These are phyloP conservation scores for Rhodotorula graminis DNA, from an alignment of 768 basidiomycete genomes.

Conservation along the genomic window DNA sequence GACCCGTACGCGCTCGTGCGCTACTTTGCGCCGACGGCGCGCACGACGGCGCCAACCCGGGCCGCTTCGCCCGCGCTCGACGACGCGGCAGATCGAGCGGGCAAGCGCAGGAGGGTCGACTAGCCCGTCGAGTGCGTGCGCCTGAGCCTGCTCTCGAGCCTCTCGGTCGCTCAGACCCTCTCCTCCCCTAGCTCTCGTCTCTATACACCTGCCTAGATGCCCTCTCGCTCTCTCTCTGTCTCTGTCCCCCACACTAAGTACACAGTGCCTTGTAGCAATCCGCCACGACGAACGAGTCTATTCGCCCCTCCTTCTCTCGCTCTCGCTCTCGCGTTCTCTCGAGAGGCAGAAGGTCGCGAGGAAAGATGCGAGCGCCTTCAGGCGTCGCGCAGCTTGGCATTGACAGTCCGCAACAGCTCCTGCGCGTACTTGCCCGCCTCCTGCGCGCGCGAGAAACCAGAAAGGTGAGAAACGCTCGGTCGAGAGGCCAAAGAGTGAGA, in stretches of 20 bases:
- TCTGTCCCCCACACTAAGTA: too few species aligned
- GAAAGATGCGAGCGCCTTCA: not conserved
- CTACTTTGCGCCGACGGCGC: slow-evolving; percentile 4
- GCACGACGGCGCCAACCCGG: not conserved
- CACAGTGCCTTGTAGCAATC: too few species aligned
- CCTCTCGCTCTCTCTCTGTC: too few species aligned
- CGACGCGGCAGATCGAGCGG: not conserved
- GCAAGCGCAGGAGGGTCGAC: not conserved
- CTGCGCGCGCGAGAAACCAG: slow-evolving; percentile 48
- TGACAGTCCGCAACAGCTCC: slow-evolving; percentile 57
- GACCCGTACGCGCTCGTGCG: slow-evolving; percentile 15
- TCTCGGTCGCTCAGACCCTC: too few species aligned
- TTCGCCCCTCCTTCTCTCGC: too few species aligned
- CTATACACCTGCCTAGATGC: too few species aligned
- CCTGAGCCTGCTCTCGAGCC: too few species aligned
- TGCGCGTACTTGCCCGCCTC: slow-evolving; percentile 63
- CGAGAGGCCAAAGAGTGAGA: not conserved
- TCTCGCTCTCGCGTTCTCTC: too few species aligned
- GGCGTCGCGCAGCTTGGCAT: slow-evolving; percentile 45
- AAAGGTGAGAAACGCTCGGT: not conserved
- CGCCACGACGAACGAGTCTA: too few species aligned
- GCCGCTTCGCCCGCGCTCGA: not conserved
- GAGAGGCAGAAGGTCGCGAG: too few species aligned
- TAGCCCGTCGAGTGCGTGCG: not conserved
- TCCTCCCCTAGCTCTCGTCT: too few species aligned